Evolutionary conservation across 1,139 yeast species (phyloP).

Genomic region (Blastobotrys proliferans): DNA sequence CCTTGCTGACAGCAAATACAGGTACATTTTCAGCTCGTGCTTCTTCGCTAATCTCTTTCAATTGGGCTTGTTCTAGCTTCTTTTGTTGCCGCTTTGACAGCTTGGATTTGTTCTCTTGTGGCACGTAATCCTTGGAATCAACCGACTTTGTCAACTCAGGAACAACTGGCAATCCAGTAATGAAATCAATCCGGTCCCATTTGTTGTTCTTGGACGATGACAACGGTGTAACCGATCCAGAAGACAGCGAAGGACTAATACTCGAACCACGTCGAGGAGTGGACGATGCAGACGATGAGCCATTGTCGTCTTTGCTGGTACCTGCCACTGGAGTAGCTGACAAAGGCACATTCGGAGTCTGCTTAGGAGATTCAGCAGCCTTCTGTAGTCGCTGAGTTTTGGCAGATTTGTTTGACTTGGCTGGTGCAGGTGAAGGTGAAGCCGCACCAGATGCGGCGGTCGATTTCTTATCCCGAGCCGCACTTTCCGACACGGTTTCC

Average conservation of each 20-base stretch:
- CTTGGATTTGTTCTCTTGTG: constrained; percentile 5
- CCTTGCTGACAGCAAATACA: constrained; percentile 9
- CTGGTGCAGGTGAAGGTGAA: background rate
- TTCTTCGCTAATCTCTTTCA: constrained; percentile 13
- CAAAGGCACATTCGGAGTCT: background rate
- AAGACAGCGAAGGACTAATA: background rate
- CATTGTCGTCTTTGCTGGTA: too few relatives aligned
- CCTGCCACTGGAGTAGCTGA: too few relatives aligned
- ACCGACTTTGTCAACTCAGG: constrained; percentile 6
- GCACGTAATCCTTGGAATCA: constrained; percentile 5
- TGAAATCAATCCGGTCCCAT: constrained; percentile 4
- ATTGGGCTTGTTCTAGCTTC: constrained; percentile 21
- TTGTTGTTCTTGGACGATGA: background rate
- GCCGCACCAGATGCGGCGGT: background rate
- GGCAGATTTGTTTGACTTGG: too few relatives aligned
- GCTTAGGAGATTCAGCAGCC: too few relatives aligned
- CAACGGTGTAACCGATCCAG: background rate
- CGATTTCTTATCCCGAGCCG: background rate
- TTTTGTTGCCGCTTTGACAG: constrained; percentile 21
- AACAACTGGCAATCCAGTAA: constrained; percentile 8
- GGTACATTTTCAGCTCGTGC: constrained; percentile 17
- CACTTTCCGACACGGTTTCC: background rate
- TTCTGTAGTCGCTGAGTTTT: too few relatives aligned
- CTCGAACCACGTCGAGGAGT: background rate
- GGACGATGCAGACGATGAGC: background rate